Evolutionary conservation across 164 flowering plant genomes (phyloP), one percentile per base, ranked within the genome.

Genomic region (Tetrastigma voinierianum): DNA sequence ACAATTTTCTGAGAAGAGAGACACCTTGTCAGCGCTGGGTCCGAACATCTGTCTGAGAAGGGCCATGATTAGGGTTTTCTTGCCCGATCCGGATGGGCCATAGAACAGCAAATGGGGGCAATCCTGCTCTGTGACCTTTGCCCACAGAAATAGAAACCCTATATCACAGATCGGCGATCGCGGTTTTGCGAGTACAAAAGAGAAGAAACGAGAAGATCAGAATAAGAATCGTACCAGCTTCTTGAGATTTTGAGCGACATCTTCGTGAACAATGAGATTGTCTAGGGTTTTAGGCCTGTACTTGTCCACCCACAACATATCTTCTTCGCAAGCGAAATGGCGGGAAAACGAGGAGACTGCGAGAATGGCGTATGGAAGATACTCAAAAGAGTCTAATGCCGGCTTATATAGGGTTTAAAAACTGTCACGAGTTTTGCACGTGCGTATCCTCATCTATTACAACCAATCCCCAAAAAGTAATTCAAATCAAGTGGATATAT

Each of bases 241-340:
- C 81, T 92, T 92, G 77, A 92, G 93, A 64, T 92, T 87, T 61
- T 80, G 85, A 18, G 99, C 97, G 21, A 86, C 71, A 16, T 92
- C 94, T 71, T 90, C 79, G 62, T 95, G 99, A 17, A 95, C 92
- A 0, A 87, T 71, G 65, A 86, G 76, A 80, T 90, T 86, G 80
- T 92, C 99, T 61, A 95, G 91, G 84, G 93, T 80, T 80, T 86
- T 92, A 17, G 99, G 99, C 9, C 99, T 78, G 86, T 90, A 87
- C 70, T 92, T 92, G 87, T 95, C 99, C 4, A 90, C 98, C 99
- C 99, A 95, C 91, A 95, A 74, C 99, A 95, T 95, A 77, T 80
- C 84, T 67, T 51, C 3, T 32, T 32, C 40, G 6, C 5, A 32
- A 32, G 40, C 6, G 40, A 32, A 7, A 32, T 32, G 40, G 40